Conservation (phyloP, 2,329 filamentous ascomycete genomes). For the Fusarium sterilihyphosum region DNA sequence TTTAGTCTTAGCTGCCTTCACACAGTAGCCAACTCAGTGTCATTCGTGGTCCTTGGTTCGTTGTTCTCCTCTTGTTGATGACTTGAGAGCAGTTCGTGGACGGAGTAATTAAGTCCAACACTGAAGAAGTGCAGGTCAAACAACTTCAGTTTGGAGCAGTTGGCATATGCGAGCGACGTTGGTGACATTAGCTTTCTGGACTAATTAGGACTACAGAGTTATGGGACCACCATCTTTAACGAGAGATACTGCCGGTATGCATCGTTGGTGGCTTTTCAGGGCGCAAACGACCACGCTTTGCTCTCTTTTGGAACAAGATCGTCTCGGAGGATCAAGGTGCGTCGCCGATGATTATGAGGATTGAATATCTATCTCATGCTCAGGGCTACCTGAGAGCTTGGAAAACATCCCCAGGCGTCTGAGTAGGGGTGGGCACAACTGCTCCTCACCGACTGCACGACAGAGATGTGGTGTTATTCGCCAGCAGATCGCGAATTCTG, state of each 20-base stretch:
- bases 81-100: neutral
- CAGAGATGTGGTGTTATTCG: neutral
- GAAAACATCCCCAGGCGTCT: neutral
- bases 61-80: neutral
- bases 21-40: neutral
- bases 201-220: conserved; percentile 2
- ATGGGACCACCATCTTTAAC: neutral
- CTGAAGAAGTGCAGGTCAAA: conserved; percentile 12
- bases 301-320: conserved; percentile 8
- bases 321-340: neutral
- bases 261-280: conserved; percentile 20
- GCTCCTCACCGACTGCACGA: neutral
- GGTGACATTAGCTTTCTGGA: neutral
- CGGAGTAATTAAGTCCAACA: neutral
- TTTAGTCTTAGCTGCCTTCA: neutral
- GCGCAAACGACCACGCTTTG: neutral
- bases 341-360: neutral
- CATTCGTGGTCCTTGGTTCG: neutral
- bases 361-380: neutral
- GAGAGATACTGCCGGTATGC: neutral
- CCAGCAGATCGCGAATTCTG: neutral
- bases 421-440: neutral
- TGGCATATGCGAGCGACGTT: conserved; percentile 13
- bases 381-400: conserved; percentile 1
- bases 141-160: neutral